These are phyloP conservation scores for Arachis monticola DNA, from an alignment of 331 rosid species.

Conservation along the genomic window DNA sequence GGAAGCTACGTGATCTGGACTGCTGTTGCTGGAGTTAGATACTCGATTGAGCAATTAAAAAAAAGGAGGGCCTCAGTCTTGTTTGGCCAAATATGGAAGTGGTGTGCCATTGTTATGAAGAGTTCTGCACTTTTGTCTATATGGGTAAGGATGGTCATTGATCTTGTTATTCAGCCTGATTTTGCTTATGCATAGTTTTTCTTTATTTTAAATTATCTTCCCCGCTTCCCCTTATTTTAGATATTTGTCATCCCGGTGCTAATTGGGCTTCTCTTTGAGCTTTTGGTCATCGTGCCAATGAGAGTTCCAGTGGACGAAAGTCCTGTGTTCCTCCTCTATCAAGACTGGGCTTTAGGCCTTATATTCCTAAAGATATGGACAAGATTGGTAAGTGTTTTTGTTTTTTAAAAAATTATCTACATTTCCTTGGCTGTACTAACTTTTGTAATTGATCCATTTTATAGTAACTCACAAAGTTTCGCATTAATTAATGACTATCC, in stretches of 20 bases:
- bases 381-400: constrained; percentile 78
- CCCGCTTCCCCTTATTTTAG: constrained; percentile 47
- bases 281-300: constrained; percentile 97
- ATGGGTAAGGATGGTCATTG: constrained; percentile 70
- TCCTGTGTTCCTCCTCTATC: constrained; percentile 97
- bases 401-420: not conserved
- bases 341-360: constrained; percentile 99
- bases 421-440: not conserved
- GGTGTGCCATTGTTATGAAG: constrained; percentile 88
- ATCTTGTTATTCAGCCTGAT: constrained; percentile 9
- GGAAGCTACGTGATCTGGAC: constrained; percentile 99
- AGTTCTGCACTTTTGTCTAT: constrained; percentile 91
- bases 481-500: constrained; percentile 2
- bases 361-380: constrained; percentile 99
- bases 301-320: constrained; percentile 99
- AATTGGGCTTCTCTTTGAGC: constrained; percentile 97
- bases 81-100: constrained; percentile 78
- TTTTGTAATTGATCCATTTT: not conserved
- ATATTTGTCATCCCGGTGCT: constrained; percentile 93
- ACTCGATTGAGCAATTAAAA: constrained; percentile 74
- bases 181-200: constrained; percentile 27
- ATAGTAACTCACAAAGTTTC: not conserved
- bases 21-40: constrained; percentile 90
- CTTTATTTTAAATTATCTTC: constrained; percentile 31
- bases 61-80: constrained; percentile 74